A percentile compares a stretch with the other conserved stretches of the same genome.
phyloP scores from a whole-genome alignment of 192 early-diverging fungal species.

The Kappamyces sp. region DNA sequence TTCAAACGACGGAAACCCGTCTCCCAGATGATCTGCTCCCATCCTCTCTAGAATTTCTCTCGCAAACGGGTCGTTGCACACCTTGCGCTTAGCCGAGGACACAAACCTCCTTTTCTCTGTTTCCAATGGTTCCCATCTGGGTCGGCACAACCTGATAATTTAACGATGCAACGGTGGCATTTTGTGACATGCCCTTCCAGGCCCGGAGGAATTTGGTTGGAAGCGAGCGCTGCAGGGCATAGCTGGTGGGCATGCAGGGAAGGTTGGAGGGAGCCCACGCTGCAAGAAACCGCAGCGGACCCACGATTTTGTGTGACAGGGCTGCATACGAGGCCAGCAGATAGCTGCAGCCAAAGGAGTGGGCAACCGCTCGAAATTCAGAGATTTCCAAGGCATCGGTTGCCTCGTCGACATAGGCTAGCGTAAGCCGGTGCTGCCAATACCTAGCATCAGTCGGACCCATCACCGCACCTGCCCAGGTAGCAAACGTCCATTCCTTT shows the following conservation, averaged over 20 bases:
- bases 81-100: too few relatives aligned
- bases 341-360: conserved; percentile 15
- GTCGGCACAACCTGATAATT: background rate
- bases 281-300: conserved; percentile 14
- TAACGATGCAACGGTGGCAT: background rate
- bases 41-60: conserved; percentile 7
- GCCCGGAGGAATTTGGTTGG: conserved; percentile 11
- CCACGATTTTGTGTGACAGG: conserved; percentile 13
- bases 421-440: background rate
- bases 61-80: background rate
- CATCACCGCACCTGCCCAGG: conserved; percentile 5
- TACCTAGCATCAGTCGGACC: too few relatives aligned
- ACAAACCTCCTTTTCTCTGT: conserved; percentile 1
- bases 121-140: conserved; percentile 16
- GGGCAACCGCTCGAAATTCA: conserved; percentile 13
- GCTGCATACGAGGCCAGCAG: conserved; percentile 9
- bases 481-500: conserved; percentile 9
- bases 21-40: conserved; percentile 4
- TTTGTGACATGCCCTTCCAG: conserved; percentile 1
- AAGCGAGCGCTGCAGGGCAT: conserved; percentile 15
- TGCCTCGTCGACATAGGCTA: conserved; percentile 16
- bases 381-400: conserved; percentile 13
- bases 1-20: conserved; percentile 13
- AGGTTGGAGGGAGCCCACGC: conserved; percentile 21
- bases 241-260: conserved; percentile 19